Base-by-base conservation (phyloP, 306 rosid genomes). In the Malus sylvestris region DNA sequence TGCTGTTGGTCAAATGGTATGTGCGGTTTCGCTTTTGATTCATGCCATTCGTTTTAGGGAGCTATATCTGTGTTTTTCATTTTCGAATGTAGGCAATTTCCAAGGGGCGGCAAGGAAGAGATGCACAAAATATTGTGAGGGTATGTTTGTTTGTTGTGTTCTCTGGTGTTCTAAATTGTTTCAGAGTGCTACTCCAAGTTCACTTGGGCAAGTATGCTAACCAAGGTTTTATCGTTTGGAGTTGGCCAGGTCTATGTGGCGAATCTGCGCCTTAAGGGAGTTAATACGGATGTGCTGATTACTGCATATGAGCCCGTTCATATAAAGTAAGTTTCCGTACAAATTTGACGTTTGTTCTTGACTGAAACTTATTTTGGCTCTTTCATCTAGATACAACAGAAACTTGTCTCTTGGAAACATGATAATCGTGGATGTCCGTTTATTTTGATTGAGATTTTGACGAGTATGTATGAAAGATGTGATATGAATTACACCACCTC, bases 41-140 rank as follows among this genome's bases (percentile, higher is more conserved):
- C 58, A 22, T 30, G 66, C 49, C 58, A 16, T 74, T 57, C 6
- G 8, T 25, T 63, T 72, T 51, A 19, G 12, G 23, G 45, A 2
- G 0, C 12, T 25, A 61, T 20, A 55, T n/a, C 75, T 7, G 8
- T 67, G 51, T 66, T 52, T 30, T 64, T 57, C 49, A 27, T 73
- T 71, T 35, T 81, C 68, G 62, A 32, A 53, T 22, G 33, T 57
- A 92, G 97, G 88, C 97, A 33, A 89, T 92, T 77, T 92, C 98
- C 63, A 95, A 92, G 81, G 97, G 96, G 35, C 75, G 96, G 70
- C 96, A 92, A 84, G 98, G 98, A 88, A 86, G 96, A 88, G 96
- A 95, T 83, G 98, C 97, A 29, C 98, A 95, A 89, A 95, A 92
- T 79, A 79, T 88, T 67, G 93, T 95, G 78, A 85, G 83, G 86